Percentiles rank a stretch among this genome's conserved stretches.
These are phyloP conservation scores for Microsporum ferrugineum DNA, from an alignment of 2,329 filamentous ascomycete species.

Conservation along the genomic window DNA sequence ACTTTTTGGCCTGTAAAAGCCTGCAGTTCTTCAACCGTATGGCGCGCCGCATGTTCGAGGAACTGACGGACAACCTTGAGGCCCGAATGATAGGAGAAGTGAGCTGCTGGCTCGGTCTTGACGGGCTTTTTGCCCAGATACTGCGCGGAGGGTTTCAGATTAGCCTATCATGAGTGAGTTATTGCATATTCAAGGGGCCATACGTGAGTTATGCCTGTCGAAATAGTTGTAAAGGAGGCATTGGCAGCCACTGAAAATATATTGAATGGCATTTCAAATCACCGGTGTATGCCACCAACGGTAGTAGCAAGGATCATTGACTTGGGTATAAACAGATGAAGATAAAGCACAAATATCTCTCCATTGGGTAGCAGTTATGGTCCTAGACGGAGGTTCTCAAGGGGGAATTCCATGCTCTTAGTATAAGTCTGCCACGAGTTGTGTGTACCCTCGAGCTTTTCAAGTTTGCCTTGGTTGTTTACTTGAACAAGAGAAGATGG, in stretches of 20 bases:
- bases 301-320: neutral
- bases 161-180: constrained; percentile 8
- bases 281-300: neutral
- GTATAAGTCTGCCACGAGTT: neutral
- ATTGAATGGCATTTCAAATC: constrained; percentile 51
- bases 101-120: constrained; percentile 69
- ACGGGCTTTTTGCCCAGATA: constrained; percentile 70
- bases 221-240: constrained; percentile 76
- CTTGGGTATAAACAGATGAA: neutral
- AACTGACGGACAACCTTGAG: constrained; percentile 79
- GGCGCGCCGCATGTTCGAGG: constrained; percentile 69
- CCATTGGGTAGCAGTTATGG: neutral
- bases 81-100: constrained; percentile 90
- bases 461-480: constrained; percentile 1
- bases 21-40: constrained; percentile 88
- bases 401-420: neutral
- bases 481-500: neutral
- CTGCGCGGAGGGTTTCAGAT: constrained; percentile 33
- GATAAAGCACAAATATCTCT: neutral
- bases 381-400: too few species aligned
- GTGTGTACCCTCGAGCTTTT: neutral
- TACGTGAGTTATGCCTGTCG: constrained; percentile 69
- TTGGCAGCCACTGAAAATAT: constrained; percentile 72
- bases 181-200: constrained; percentile 5
- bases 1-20: constrained; percentile 87